Conservation (phyloP, 2,329 filamentous ascomycete species). For the Aspergillus glaucus region DNA sequence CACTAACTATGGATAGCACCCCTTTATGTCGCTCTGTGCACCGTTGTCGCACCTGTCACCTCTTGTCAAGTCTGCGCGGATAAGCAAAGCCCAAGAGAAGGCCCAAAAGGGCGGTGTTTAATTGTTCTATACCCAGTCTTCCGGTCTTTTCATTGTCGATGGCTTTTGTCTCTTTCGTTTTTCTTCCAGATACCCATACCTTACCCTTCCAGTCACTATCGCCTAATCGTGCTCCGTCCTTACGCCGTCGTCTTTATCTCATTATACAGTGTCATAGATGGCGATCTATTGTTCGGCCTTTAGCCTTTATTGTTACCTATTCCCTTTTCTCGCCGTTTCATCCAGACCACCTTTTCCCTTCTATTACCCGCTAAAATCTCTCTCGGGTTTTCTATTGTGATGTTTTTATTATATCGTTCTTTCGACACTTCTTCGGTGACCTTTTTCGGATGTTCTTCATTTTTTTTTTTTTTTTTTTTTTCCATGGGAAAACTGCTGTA, state of each 20-base stretch:
- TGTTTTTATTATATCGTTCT: slow-evolving; percentile 7
- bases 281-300: slow-evolving; percentile 16
- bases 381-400: slow-evolving; percentile 1
- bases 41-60: slow-evolving; percentile 73
- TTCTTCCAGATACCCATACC: slow-evolving; percentile 22
- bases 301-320: background rate
- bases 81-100: slow-evolving; percentile 80
- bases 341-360: background rate
- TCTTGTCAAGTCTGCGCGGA: slow-evolving; percentile 76
- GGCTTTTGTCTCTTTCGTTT: slow-evolving; percentile 24
- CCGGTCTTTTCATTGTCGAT: slow-evolving; percentile 16
- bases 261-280: slow-evolving; percentile 16
- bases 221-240: background rate
- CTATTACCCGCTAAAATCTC: background rate
- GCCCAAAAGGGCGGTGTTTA: slow-evolving; percentile 54
- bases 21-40: slow-evolving; percentile 72
- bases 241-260: background rate
- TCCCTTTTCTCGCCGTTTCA: slow-evolving; percentile 1
- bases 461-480: background rate
- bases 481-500: background rate
- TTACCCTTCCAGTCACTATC: slow-evolving; percentile 4
- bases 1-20: slow-evolving; percentile 51
- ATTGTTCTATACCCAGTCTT: slow-evolving; percentile 14
- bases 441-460: background rate
- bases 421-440: background rate